These are phyloP conservation scores for Wickerhamomyces canadensis DNA, from an alignment of 805 yeast species.

Conservation along the genomic window DNA sequence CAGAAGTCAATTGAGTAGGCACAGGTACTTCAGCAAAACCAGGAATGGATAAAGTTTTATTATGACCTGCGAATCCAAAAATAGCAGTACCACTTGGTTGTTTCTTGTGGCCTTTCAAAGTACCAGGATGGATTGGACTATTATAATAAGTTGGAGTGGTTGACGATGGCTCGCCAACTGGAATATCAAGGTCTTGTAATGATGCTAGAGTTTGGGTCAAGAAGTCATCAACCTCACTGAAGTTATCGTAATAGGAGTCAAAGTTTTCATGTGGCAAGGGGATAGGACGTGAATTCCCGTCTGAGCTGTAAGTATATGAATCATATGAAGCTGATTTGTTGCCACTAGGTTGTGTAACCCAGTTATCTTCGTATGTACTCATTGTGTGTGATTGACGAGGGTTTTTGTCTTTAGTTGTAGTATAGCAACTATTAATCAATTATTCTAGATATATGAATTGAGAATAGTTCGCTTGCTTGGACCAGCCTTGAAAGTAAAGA, in stretches of 20 bases:
- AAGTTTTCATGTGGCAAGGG: slow-evolving; percentile 6
- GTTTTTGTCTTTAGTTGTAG: too few species aligned
- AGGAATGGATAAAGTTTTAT: slow-evolving; percentile 55
- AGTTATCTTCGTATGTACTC: background rate
- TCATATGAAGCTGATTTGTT: background rate
- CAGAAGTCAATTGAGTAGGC: slow-evolving; percentile 3
- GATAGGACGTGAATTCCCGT: background rate
- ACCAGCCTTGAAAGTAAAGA: slow-evolving; percentile 5
- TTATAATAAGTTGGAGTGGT: slow-evolving; percentile 9
- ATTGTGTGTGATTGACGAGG: background rate
- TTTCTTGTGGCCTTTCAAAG: slow-evolving; percentile 41
- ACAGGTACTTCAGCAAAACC: slow-evolving; percentile 32
- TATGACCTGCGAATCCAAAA: slow-evolving; percentile 66
- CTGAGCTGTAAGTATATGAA: background rate
- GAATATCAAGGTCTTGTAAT: slow-evolving; percentile 60
- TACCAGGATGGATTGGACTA: slow-evolving; percentile 2
- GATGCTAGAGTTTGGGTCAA: slow-evolving; percentile 51
- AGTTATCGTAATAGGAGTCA: slow-evolving; percentile 1
- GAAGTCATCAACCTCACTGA: slow-evolving; percentile 35
- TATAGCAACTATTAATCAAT: too few species aligned
- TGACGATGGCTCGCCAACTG: slow-evolving; percentile 28
- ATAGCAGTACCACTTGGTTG: slow-evolving; percentile 76
- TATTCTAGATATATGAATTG: too few species aligned
- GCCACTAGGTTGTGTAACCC: background rate
- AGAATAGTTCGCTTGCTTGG: slow-evolving; percentile 6